A percentile compares a stretch with the other conserved stretches of the same genome.
Evolutionary conservation across 192 early-diverging fungal species (phyloP).

Genomic region (Rhizophagus clarus): DNA sequence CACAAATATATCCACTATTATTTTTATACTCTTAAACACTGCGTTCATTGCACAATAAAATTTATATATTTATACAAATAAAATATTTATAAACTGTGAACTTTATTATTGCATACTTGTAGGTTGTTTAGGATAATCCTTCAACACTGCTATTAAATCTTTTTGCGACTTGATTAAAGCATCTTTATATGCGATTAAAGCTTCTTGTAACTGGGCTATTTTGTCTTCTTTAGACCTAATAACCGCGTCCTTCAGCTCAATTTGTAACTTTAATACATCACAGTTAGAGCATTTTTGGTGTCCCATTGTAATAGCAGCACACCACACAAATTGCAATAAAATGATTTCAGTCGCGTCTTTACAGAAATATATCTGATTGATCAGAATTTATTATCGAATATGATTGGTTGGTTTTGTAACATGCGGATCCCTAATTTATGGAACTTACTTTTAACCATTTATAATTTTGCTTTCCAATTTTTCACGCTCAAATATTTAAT

Average conservation of each 20-base stretch:
- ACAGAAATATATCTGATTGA: no score
- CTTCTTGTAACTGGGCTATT: slow-evolving; percentile 5
- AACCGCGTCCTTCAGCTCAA: not conserved
- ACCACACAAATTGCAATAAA: no score
- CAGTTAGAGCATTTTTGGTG: not conserved
- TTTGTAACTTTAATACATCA: slow-evolving; percentile 3
- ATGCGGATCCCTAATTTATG: no score
- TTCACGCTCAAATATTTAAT: not conserved
- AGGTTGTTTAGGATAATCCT: not conserved
- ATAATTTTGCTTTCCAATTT: not conserved
- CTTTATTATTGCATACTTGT: not conserved
- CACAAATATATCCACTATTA: not conserved
- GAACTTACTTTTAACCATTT: not conserved
- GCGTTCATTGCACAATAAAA: not conserved
- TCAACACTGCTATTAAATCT: not conserved
- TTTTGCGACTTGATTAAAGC: not conserved
- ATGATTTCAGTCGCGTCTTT: not conserved
- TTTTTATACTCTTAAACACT: not conserved
- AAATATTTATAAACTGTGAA: not conserved
- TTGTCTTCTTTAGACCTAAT: slow-evolving; percentile 6
- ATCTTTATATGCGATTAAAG: not conserved
- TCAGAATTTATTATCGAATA: no score
- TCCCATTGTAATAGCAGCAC: not conserved
- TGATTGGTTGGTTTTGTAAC: no score
- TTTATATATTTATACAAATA: not conserved